Conservation (phyloP, 441 rosid species). For the Erodium chrysanthum region DNA sequence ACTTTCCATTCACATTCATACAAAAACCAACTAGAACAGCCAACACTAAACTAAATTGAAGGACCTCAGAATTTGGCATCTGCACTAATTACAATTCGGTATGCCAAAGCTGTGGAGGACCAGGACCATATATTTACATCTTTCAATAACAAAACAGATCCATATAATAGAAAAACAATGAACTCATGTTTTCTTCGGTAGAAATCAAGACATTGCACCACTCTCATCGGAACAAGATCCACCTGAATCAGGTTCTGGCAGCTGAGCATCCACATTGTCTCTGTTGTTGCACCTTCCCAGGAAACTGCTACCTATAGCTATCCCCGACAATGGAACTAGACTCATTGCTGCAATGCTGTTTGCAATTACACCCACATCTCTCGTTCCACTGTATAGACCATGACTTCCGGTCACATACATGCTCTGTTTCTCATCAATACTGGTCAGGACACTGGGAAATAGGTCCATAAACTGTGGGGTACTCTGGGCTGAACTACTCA, state of each 20-base stretch:
- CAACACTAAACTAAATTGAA: no score
- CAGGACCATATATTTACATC: conserved; percentile 25
- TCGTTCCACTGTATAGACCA: conserved; percentile 44
- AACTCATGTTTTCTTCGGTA: conserved; percentile 17
- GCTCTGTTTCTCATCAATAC: conserved; percentile 26
- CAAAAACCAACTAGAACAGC: no score
- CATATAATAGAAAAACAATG: not conserved
- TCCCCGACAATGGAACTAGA: conserved; percentile 34
- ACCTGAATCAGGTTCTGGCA: conserved; percentile 16
- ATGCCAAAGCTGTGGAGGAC: conserved; percentile 21
- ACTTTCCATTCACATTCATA: no score
- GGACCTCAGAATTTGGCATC: not conserved
- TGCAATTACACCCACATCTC: conserved; percentile 36
- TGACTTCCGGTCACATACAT: conserved; percentile 42
- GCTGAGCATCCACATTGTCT: conserved; percentile 16
- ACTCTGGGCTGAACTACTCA: conserved; percentile 51
- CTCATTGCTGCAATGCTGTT: conserved; percentile 33
- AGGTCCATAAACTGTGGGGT: conserved; percentile 35
- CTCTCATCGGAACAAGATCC: conserved; percentile 20
- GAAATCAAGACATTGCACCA: not conserved
- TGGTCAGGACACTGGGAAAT: conserved; percentile 36
- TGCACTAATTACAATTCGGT: conserved; percentile 31
- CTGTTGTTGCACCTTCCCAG: conserved; percentile 8
- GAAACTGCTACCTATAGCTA: conserved; percentile 16
- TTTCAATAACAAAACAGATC: conserved; percentile 12